phyloP scores from a whole-genome alignment of 2,329 filamentous ascomycete genomes.

The Knufia petricola region DNA sequence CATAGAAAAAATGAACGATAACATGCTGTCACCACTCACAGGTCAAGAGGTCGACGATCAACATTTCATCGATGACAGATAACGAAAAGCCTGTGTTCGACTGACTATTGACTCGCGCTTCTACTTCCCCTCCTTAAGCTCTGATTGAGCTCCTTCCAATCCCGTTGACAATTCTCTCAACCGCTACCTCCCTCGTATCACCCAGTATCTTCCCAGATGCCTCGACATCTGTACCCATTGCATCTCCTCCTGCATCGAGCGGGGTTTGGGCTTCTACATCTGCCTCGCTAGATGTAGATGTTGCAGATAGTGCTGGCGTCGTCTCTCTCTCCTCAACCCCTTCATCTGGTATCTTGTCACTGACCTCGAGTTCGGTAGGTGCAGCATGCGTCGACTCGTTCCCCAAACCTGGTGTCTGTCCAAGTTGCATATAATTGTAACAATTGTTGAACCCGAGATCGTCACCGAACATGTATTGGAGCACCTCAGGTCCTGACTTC shows the following conservation, averaged over 20 bases:
- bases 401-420: neutral
- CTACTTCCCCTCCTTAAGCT: no score
- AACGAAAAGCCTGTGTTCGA: no score
- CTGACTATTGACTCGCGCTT: no score
- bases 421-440: slow-evolving; percentile 9
- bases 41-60: no score
- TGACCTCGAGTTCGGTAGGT: neutral
- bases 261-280: slow-evolving; percentile 1
- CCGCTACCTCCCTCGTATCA: neutral
- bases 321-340: neutral
- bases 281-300: neutral
- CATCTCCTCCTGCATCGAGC: neutral
- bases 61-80: no score
- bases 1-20: no score
- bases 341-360: neutral
- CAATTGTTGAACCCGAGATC: slow-evolving; percentile 57
- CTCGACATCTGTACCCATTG: slow-evolving; percentile 1
- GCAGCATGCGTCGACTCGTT: neutral
- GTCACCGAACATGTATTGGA: slow-evolving; percentile 55
- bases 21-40: no score
- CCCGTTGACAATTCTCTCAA: neutral
- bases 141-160: neutral
- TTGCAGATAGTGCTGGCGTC: neutral
- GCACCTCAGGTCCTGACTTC: slow-evolving; percentile 51
- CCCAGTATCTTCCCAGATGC: neutral